Base-by-base conservation (phyloP, 164 flowering plant species). In the Macadamia integrifolia region DNA sequence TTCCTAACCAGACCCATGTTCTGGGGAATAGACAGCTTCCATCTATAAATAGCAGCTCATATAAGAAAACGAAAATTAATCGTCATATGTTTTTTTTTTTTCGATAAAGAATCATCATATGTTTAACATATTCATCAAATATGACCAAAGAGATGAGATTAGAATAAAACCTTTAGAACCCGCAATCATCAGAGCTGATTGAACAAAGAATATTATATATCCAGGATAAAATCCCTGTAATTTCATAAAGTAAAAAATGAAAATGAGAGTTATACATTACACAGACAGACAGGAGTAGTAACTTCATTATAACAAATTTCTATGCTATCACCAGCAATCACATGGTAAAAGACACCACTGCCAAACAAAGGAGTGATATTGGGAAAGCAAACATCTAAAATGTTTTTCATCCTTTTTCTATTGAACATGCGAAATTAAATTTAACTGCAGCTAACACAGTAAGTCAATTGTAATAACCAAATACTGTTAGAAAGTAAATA, bases 141-240 rank as follows among this genome's bases (percentile, higher is more conserved):
- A 29, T 6, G 15, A 43, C 42, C 42, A 69, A 14, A 6, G 67
- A 18, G 30, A 53, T 18, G 13, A 67, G 53, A 53, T 18, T 17
- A 67, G 58, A 56, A 65, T 61, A 40, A 40, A 86, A 95, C 99
- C 98, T 88, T 85, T 90, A 65, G 98, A 92, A 68, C 98, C 99
- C 1, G 96, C 98, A 67, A 94, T 92, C 96, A 92, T 85, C 81
- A 90, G 70, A 66, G 97, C 97, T 40, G 98, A 87, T 75, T 94
- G 99, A 67, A 88, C 92, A 71, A 94, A 94, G 90, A 94, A 94
- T 69, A 92, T 86, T 61, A 94, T 81, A 79, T 94, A 94, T 40
- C 99, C 98, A 52, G 99, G 97, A 80, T 94, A 94, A 15, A 94
- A 61, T 69, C 98, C 99, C 97, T 94, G 85, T 9, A 65, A 65